Base-by-base conservation (phyloP, 2,329 filamentous ascomycete genomes). In the Ceratocystis papillata region DNA sequence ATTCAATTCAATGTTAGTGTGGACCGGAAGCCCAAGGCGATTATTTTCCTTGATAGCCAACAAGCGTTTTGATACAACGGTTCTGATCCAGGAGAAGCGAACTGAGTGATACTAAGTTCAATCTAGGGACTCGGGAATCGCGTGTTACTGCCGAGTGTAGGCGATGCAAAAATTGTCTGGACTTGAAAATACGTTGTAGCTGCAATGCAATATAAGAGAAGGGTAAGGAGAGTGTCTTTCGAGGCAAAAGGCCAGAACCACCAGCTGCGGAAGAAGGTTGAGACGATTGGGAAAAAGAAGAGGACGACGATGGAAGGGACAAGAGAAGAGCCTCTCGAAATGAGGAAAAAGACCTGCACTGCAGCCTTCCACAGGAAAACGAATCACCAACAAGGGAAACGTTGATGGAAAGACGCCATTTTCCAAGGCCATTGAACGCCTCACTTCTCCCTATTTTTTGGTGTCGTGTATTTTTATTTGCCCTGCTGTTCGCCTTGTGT, bases 1-100 rank as follows among this genome's bases (percentile, higher is more conserved):
- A 59, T 63, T 66, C 45, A 25, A 20, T 41, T 66, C 45, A 25
- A 33, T 41, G 33, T 45, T 28, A 28, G 22, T 33, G 53, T 28
- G 10, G 25, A 33, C 53, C 53, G 25, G 53, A 57, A 22, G 53
- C 28, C 28, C 17, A 63, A 63, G 62, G 62, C 62, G 44, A 63
- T 41, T 41, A 41, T 28, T 63, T 63, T 62, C 22, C n/a, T 48
- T 63, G 41, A 50, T 22, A 65, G 50, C 62, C 44, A 33, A 28
- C 59, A 44, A 41, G 48, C 60, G 55, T 65, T 65, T 37, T 62
- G 44, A 66, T 53, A n/a, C 57, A 20, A 62, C 33, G 45, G 45
- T 62, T 41, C 57, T 62, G 64, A 55, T 50, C 57, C 46, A 62
- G 64, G 25, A 66, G 59, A 66, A 66, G 64, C 57, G 64, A 62